phyloP scores from a whole-genome alignment of 2,329 filamentous ascomycete genomes.

The Colletotrichum sp. region DNA sequence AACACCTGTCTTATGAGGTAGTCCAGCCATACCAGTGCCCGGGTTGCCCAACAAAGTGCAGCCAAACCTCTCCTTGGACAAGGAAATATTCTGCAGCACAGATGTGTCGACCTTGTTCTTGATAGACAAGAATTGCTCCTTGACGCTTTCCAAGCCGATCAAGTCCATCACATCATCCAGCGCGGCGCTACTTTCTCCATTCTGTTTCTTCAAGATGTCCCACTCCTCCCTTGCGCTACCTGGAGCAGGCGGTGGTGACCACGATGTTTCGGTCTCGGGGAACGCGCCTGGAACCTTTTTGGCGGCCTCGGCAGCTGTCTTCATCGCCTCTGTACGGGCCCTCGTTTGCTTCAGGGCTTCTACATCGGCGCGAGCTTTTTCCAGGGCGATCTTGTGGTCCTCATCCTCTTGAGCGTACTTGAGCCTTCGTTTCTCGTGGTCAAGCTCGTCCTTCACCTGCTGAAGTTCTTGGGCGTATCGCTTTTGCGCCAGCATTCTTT shows the following conservation, averaged over 20 bases:
- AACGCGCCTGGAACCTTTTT: background rate
- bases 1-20: background rate
- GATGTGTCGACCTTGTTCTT: constrained; percentile 68
- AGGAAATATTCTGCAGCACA: constrained; percentile 59
- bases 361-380: constrained; percentile 48
- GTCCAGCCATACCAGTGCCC: constrained; percentile 64
- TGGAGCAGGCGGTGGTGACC: background rate
- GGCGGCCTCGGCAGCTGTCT: background rate
- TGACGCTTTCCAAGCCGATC: constrained; percentile 75
- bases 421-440: constrained; percentile 46
- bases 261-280: too few relatives aligned
- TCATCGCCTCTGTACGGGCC: background rate
- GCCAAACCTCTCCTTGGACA: constrained; percentile 65
- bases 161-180: constrained; percentile 72
- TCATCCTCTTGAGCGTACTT: constrained; percentile 50
- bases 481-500: constrained; percentile 47
- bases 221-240: constrained; percentile 57
- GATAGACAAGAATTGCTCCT: constrained; percentile 65
- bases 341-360: background rate
- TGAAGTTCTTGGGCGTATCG: constrained; percentile 50
- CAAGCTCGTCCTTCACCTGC: constrained; percentile 59
- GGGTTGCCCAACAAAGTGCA: constrained; percentile 74
- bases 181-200: constrained; percentile 54
- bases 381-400: constrained; percentile 46
- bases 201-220: constrained; percentile 61